A percentile compares a stretch with the other conserved stretches of the same genome.
Evolutionary conservation across 1,284 basidiomycete genomes (phyloP).

Genomic region (Ganoderma boninense): DNA sequence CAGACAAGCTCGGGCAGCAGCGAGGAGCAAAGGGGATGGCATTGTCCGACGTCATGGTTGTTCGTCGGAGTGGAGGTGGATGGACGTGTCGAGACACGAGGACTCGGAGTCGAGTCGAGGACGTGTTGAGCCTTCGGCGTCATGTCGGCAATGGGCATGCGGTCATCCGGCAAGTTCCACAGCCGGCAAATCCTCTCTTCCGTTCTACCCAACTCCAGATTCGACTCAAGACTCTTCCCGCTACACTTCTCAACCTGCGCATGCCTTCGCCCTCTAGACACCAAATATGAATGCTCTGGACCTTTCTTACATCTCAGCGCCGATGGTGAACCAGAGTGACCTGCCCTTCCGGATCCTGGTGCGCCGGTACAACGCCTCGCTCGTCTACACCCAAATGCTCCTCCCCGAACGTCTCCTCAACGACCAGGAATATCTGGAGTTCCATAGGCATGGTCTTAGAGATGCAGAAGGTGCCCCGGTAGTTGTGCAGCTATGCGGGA

Average conservation of each 20-base stretch:
- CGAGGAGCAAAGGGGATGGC: background rate
- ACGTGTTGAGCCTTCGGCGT: background rate
- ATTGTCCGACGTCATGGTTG: background rate
- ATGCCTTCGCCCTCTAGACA: background rate
- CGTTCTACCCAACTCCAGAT: background rate
- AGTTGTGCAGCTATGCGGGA: constrained; percentile 77
- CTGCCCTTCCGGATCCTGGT: constrained; percentile 72
- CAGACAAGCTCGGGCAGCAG: background rate
- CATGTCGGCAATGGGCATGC: background rate
- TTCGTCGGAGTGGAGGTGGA: background rate
- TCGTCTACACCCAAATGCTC: constrained; percentile 79
- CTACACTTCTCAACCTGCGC: background rate
- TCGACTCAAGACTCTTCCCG: background rate
- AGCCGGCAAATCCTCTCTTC: background rate
- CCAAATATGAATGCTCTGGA: constrained; percentile 2
- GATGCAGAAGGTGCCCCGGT: constrained; percentile 50
- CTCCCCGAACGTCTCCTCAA: constrained; percentile 62
- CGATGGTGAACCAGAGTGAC: constrained; percentile 81
- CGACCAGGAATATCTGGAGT: constrained; percentile 67
- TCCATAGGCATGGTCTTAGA: constrained; percentile 44
- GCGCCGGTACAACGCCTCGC: constrained; percentile 64
- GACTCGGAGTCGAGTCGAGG: background rate
- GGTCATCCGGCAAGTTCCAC: background rate
- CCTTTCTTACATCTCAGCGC: constrained; percentile 49
- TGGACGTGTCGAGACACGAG: background rate